A percentile compares a stretch with the other conserved stretches of the same genome.
Evolutionary conservation across 1,284 basidiomycete species (phyloP).

Genomic region (Hemileia vastatrix): DNA sequence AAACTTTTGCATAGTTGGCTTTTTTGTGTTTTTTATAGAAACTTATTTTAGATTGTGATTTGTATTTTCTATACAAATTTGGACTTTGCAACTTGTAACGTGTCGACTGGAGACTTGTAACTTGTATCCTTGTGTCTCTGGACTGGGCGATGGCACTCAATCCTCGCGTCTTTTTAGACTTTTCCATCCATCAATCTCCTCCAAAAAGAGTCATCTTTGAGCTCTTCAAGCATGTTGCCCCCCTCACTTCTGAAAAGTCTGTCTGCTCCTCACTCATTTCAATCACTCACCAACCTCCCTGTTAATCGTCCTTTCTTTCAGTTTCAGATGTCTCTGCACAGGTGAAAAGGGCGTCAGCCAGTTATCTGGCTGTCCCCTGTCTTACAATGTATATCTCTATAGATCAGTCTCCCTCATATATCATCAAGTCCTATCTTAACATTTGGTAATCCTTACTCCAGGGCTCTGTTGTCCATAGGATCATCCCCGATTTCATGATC

Average conservation of each 20-base stretch:
- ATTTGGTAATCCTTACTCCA: neutral
- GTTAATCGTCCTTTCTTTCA: neutral
- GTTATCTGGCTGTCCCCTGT: constrained; percentile 3
- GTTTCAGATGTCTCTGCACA: no score
- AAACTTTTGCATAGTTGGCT: no score
- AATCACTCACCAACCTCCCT: neutral
- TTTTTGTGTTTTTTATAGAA: no score
- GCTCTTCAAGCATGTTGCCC: constrained; percentile 17
- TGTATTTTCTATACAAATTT: no score
- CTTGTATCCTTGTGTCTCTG: no score
- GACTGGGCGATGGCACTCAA: no score
- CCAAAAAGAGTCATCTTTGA: constrained; percentile 15
- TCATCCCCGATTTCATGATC: constrained; percentile 16
- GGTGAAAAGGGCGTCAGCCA: constrained; percentile 14
- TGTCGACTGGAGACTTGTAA: no score
- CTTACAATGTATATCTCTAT: constrained; percentile 8
- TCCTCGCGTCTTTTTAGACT: constrained; percentile 20
- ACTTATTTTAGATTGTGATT: no score
- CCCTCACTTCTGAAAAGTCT: constrained; percentile 14
- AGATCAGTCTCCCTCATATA: neutral
- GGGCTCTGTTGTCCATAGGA: constrained; percentile 16
- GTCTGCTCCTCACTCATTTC: neutral
- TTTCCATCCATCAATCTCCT: constrained; percentile 4
- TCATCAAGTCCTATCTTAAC: neutral
- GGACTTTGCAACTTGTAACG: no score